Conservation (phyloP, 2,329 filamentous ascomycete genomes). For the Pseudonectria foliicola region DNA sequence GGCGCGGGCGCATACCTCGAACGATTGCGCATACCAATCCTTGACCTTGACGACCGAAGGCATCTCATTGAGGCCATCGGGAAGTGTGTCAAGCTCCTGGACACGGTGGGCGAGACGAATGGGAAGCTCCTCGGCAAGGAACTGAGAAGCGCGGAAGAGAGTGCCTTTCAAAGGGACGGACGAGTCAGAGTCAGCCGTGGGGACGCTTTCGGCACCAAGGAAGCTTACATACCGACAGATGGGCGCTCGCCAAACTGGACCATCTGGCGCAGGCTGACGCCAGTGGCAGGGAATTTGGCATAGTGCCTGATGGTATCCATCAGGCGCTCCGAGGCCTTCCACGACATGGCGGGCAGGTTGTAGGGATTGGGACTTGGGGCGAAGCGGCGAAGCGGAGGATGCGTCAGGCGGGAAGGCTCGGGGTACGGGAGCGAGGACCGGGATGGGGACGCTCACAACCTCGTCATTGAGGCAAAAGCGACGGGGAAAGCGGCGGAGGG, state of each 20-base stretch:
- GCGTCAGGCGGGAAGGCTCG: constrained; percentile 20
- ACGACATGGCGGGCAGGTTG: constrained; percentile 60
- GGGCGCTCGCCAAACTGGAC: constrained; percentile 95
- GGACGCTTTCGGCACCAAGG: constrained; percentile 89
- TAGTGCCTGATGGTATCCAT: constrained; percentile 98
- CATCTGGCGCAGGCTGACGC: constrained; percentile 96
- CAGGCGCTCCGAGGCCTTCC: constrained; percentile 83
- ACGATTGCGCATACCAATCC: constrained; percentile 99
- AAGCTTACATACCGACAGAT: constrained; percentile 69
- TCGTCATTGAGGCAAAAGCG: constrained; percentile 19
- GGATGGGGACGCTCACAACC: constrained; percentile 20
- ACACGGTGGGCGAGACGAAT: constrained; percentile 95
- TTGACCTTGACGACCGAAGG: constrained; percentile 90
- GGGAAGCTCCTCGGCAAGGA: constrained; percentile 94
- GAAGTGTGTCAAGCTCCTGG: constrained; percentile 83
- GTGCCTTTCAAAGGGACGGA: constrained; percentile 73
- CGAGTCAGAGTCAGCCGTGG: constrained; percentile 8
- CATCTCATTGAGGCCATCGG: constrained; percentile 97
- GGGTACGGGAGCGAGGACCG: constrained; percentile 18
- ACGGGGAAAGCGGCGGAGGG: not conserved
- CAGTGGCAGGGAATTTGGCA: constrained; percentile 92
- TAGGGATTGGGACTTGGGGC: constrained; percentile 2
- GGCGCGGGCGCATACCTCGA: constrained; percentile 62
- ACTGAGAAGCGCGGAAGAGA: constrained; percentile 94
- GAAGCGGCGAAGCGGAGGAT: constrained; percentile 7